Conservation (phyloP, 805 yeast genomes). For the Suhomyces sp. region DNA sequence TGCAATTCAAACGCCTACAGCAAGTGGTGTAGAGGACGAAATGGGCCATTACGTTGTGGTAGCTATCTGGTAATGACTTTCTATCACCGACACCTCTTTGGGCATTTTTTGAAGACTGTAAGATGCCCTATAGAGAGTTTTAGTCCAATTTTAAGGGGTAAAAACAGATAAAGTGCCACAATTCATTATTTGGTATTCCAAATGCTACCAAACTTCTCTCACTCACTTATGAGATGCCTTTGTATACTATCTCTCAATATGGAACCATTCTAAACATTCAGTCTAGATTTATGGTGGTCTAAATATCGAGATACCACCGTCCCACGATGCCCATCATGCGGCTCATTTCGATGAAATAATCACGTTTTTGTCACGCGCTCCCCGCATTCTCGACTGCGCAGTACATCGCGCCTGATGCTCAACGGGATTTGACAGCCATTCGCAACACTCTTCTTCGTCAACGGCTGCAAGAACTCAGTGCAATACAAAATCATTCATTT, state of each 20-base stretch:
- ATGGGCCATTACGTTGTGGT: neutral
- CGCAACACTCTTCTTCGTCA: neutral
- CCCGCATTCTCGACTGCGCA: neutral
- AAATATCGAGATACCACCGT: neutral
- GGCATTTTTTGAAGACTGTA: neutral
- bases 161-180: neutral
- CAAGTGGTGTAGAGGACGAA: neutral
- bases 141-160: neutral
- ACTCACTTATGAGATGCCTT: neutral
- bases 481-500: neutral
- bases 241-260: neutral
- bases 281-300: slow-evolving; percentile 3
- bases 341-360: slow-evolving; percentile 1
- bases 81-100: neutral
- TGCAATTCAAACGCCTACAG: neutral
- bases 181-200: fast-evolving
- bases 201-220: neutral
- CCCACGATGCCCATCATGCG: slow-evolving; percentile 13
- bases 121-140: neutral
- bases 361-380: neutral
- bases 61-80: neutral
- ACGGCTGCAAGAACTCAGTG: neutral
- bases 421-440: neutral
- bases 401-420: neutral
- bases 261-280: neutral